Conservation (phyloP, 441 rosid genomes). For the Monsonia emarginata region DNA sequence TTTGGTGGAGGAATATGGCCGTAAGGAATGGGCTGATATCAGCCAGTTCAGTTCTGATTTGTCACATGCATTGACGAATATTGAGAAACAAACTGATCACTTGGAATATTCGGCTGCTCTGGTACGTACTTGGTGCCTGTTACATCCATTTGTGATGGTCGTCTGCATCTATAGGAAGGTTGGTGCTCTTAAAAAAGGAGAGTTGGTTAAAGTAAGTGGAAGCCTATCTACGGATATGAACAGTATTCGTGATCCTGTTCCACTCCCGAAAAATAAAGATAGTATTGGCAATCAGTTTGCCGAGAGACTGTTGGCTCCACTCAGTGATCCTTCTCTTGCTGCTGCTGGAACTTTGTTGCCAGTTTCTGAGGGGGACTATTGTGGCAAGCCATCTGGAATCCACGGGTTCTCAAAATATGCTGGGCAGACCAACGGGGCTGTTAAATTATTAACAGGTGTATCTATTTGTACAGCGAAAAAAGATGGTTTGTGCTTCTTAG, state of each 20-base stretch:
- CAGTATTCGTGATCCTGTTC: constrained; percentile 21
- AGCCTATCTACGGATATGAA: constrained; percentile 29
- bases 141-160: constrained; percentile 82
- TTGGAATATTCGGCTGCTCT: constrained; percentile 30
- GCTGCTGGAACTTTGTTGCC: constrained; percentile 37
- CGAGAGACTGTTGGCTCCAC: constrained; percentile 17
- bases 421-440: constrained; percentile 16
- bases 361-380: constrained; percentile 28
- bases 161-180: constrained; percentile 62
- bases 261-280: constrained; percentile 20
- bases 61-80: constrained; percentile 32
- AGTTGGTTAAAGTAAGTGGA: constrained; percentile 43
- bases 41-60: constrained; percentile 63
- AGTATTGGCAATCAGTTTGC: constrained; percentile 21
- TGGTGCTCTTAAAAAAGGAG: constrained; percentile 67
- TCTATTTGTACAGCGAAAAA: constrained; percentile 20
- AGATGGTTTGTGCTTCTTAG: constrained; percentile 17
- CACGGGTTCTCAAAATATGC: constrained; percentile 25
- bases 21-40: constrained; percentile 61
- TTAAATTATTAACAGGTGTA: constrained; percentile 20
- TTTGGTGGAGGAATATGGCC: constrained; percentile 31
- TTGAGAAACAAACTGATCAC: constrained; percentile 46
- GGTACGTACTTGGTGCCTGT: constrained; percentile 56
- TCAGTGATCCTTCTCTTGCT: constrained; percentile 23
- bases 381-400: constrained; percentile 29